Percentiles rank a stretch among this genome's conserved stretches.
Evolutionary conservation across 352 stramenopile species (phyloP).

Genomic region (Pythium guiyangense): DNA sequence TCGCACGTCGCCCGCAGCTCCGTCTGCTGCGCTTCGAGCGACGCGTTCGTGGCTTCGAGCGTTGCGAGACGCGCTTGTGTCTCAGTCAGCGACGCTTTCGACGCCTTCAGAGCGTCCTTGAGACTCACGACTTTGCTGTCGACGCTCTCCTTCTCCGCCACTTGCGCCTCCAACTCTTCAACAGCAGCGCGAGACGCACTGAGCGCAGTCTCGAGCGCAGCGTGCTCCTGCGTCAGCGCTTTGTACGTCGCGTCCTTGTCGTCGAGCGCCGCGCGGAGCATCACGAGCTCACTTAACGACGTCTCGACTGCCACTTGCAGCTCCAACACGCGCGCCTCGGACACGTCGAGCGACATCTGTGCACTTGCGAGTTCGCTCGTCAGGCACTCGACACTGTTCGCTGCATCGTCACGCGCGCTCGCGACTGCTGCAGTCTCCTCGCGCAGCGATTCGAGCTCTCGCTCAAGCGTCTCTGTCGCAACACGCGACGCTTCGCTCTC

Average conservation of each 20-base stretch:
- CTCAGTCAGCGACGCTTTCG: conserved; percentile 6
- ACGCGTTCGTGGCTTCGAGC: not conserved
- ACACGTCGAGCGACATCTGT: not conserved
- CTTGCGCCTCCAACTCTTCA: conserved; percentile 11
- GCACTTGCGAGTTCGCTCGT: not conserved
- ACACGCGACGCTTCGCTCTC: conserved; percentile 3
- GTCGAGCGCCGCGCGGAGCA: not conserved
- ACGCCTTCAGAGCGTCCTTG: conserved; percentile 1
- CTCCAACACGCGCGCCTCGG: not conserved
- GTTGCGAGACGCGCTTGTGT: conserved; percentile 10
- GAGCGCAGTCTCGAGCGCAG: not conserved
- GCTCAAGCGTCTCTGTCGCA: not conserved
- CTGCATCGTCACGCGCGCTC: not conserved
- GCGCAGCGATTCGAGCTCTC: conserved; percentile 3
- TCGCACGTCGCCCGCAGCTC: not conserved
- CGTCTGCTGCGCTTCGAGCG: not conserved
- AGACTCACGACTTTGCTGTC: conserved; percentile 1
- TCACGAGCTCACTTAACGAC: not conserved
- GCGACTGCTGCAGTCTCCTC: not conserved
- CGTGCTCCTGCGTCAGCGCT: not conserved
- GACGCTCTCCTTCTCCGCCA: conserved; percentile 8
- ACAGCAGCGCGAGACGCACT: not conserved
- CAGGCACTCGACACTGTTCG: not conserved
- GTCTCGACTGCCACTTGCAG: not conserved
- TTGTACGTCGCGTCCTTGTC: conserved; percentile 3